phyloP scores from a whole-genome alignment of 2,329 filamentous ascomycete genomes.

The Colletotrichum lini region DNA sequence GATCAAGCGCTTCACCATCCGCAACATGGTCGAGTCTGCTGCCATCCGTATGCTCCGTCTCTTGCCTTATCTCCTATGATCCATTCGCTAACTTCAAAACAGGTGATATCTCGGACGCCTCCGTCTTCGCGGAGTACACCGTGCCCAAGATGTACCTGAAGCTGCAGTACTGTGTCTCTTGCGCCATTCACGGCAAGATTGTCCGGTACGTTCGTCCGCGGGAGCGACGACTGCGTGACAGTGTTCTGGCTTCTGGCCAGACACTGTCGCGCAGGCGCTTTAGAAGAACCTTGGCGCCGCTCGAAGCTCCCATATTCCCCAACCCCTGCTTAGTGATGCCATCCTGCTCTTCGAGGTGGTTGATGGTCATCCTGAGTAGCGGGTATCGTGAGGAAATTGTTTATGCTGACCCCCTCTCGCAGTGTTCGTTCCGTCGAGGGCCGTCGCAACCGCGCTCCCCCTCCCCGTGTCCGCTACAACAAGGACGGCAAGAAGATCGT shows the following conservation, averaged over 20 bases:
- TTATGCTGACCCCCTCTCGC: constrained; percentile 58
- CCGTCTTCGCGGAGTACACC: constrained; percentile 98
- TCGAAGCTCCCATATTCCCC: constrained; percentile 42
- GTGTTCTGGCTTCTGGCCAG: constrained; percentile 33
- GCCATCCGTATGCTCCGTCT: constrained; percentile 88
- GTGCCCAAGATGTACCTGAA: constrained; percentile 99
- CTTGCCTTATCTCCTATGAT: neutral
- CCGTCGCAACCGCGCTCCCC: constrained; percentile 98
- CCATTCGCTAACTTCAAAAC: constrained; percentile 42
- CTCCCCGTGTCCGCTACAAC: constrained; percentile 98
- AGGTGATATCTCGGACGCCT: constrained; percentile 99
- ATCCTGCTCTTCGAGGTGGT: neutral
- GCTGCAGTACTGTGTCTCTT: constrained; percentile 99
- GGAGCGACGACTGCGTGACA: constrained; percentile 72
- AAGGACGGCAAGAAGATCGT: constrained; percentile 99
- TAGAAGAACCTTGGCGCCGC: constrained; percentile 74
- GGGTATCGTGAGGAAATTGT: constrained; percentile 29
- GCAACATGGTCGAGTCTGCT: constrained; percentile 99
- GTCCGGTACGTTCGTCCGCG: constrained; percentile 89
- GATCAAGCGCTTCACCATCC: constrained; percentile 99
- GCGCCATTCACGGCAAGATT: constrained; percentile 99
- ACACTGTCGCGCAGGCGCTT: constrained; percentile 61
- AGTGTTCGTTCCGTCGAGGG: constrained; percentile 98
- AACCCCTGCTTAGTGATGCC: neutral
- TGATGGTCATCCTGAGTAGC: neutral